Evolutionary conservation across 2,329 filamentous ascomycete species (phyloP), one percentile per base, ranked within the genome.

Genomic region (Orbilia oligospora): DNA sequence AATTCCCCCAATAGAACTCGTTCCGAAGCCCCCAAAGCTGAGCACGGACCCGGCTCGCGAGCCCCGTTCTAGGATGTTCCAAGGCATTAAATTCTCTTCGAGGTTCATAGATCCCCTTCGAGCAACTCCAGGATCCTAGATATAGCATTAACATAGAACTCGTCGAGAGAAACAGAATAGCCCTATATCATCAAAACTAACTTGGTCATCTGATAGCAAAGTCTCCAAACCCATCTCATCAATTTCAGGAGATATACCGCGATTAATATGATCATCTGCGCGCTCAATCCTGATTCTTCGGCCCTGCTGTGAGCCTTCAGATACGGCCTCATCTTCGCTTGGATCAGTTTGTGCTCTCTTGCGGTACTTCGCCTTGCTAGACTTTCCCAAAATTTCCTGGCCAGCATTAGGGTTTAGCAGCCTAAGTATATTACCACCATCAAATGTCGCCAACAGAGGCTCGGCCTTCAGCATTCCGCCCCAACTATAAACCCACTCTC

Each of bases 1-100:
- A 18, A 78, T 79, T 14, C 80, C 76, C 2, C 79, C 81, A 5
- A 79, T 14, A 14, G 81, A 81, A 27, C 81, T 81, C 8, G 81
- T 81, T 22, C 69, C 72, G 66, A 81, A 81, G 16, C 81, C 80
- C 51, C 71, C 77, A 46, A 80, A 72, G 58, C 65, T 76, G 10
- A 77, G n/a, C 22, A 80, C 41, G 0, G 80, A 81, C 27, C 71
- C 75, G 16, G 71, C 64, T 16, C 75, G 49, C 8, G 80, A 80
- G 36, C 53, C 66, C 49, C 48, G 63, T 55, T 55, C 67, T 63
- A 68, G 70, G 55, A 77, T 48, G 63, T 81, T 81, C 80, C 80
- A 80, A 20, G 80, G 80, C 73, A 80, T 73, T 10, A 49, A 5
- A 27, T 71, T 67, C 5, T 10, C 18, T 18, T 68, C 63, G 0